Conservation (phyloP, 345 rosid species). For the Streptanthus diversifolius region DNA sequence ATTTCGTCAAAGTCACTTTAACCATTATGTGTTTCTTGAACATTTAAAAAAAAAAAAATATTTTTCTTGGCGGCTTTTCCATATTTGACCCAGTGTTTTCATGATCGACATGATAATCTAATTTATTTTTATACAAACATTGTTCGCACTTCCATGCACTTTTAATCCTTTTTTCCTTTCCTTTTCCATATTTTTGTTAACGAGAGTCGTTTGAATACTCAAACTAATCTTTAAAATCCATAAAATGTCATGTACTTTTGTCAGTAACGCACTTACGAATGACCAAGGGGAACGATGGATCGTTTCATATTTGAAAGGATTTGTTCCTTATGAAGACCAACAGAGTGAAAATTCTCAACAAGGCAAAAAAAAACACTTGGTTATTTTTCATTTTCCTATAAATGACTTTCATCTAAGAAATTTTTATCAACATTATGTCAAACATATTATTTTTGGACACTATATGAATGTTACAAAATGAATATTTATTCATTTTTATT, state of each 20-base stretch:
- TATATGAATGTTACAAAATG: not conserved
- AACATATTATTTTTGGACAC: not conserved
- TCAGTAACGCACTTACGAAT: not conserved
- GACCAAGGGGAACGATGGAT: not conserved
- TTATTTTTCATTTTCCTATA: not conserved
- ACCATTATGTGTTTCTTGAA: not conserved
- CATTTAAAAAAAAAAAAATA: not conserved
- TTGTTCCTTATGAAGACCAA: not conserved
- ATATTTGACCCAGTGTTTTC: not conserved
- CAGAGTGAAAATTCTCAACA: not conserved
- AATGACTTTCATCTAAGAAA: not conserved
- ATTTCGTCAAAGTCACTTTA: not conserved
- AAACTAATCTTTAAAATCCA: not conserved
- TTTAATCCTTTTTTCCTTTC: not conserved
- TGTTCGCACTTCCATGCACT: not conserved
- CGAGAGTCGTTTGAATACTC: not conserved
- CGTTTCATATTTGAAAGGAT: not conserved
- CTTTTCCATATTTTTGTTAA: not conserved
- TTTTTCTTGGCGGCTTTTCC: not conserved
- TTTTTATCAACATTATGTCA: not conserved
- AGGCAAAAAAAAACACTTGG: not conserved
- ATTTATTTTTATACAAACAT: not conserved
- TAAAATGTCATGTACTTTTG: not conserved
- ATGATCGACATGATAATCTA: not conserved
- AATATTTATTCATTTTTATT: not conserved